Conservation (phyloP, 345 rosid species). For the rapeseed (Brassica napus) region DNA sequence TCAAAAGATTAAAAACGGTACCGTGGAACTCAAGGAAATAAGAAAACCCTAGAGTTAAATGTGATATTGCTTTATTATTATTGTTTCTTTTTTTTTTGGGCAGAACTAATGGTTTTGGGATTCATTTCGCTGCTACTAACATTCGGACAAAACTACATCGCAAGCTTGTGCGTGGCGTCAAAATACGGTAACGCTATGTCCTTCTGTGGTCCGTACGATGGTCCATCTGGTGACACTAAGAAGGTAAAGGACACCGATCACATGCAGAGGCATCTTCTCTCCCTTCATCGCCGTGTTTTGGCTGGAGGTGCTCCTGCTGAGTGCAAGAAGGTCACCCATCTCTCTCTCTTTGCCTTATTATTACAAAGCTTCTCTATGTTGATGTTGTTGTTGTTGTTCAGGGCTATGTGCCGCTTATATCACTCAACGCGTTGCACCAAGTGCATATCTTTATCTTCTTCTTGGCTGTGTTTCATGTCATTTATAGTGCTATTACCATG, state of each 20-base stretch:
- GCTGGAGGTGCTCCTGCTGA: slow-evolving; percentile 30
- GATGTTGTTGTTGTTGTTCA: slow-evolving; percentile 28
- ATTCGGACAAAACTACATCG: slow-evolving; percentile 76
- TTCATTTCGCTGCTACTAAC: slow-evolving; percentile 84
- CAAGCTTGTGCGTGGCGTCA: slow-evolving; percentile 61
- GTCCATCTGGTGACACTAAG: not conserved
- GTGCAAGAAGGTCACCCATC: slow-evolving; percentile 8
- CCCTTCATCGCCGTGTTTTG: slow-evolving; percentile 43
- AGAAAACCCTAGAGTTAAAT: not conserved
- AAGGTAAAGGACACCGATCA: slow-evolving; percentile 20
- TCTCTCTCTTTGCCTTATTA: not conserved
- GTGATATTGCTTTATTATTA: not conserved
- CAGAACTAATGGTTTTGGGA: slow-evolving; percentile 96
- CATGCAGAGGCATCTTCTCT: slow-evolving; percentile 23
- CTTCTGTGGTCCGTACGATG: slow-evolving; percentile 53
- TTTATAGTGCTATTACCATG: slow-evolving; percentile 78
- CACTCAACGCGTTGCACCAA: slow-evolving; percentile 81
- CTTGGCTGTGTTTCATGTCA: slow-evolving; percentile 88
- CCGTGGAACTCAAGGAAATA: not conserved
- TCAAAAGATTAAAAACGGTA: slow-evolving; percentile 80
- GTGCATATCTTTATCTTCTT: slow-evolving; percentile 92
- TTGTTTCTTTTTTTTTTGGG: not conserved
- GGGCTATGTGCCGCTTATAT: slow-evolving; percentile 85
- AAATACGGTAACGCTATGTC: slow-evolving; percentile 68
- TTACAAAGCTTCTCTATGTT: slow-evolving; percentile 2